A percentile compares a stretch with the other conserved stretches of the same genome.
phyloP scores from a whole-genome alignment of 805 yeast genomes.

The Kockiozyma suomiensis region DNA sequence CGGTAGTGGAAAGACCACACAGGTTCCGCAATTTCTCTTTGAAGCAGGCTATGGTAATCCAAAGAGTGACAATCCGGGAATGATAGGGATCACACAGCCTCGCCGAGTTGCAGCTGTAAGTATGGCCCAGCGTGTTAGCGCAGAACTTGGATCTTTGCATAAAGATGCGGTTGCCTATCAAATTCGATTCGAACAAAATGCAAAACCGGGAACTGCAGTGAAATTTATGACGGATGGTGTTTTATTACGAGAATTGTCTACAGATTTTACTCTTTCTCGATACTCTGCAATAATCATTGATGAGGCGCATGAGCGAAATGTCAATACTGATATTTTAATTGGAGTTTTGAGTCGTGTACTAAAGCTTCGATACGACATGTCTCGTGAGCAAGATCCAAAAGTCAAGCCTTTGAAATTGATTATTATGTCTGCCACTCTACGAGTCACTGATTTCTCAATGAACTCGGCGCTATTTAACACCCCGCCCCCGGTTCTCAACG shows the following conservation, averaged over 20 bases:
- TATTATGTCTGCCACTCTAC: conserved; percentile 95
- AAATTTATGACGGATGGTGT: conserved; percentile 97
- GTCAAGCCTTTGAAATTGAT: conserved; percentile 73
- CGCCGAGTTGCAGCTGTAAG: conserved; percentile 93
- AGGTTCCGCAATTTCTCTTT: conserved; percentile 91
- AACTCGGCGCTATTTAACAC: conserved; percentile 68
- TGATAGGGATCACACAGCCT: conserved; percentile 96
- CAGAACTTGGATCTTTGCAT: conserved; percentile 71
- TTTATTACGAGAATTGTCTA: conserved; percentile 86
- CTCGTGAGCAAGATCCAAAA: conserved; percentile 46
- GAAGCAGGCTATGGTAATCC: conserved; percentile 87
- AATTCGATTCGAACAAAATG: conserved; percentile 74
- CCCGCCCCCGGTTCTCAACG: conserved; percentile 82
- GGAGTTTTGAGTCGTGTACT: conserved; percentile 92
- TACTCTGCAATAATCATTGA: conserved; percentile 89
- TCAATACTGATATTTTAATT: conserved; percentile 92
- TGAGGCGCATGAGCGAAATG: conserved; percentile 97
- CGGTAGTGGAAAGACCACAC: conserved; percentile 98
- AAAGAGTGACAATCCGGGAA: conserved; percentile 71
- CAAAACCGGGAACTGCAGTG: conserved; percentile 65
- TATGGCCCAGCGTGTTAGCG: conserved; percentile 79
- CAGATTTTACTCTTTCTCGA: conserved; percentile 74
- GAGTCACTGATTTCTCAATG: conserved; percentile 91
- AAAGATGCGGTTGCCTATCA: conserved; percentile 75
- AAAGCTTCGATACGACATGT: conserved; percentile 58